Conservation (phyloP, 208 protist species). For the Leishmania arabica region DNA sequence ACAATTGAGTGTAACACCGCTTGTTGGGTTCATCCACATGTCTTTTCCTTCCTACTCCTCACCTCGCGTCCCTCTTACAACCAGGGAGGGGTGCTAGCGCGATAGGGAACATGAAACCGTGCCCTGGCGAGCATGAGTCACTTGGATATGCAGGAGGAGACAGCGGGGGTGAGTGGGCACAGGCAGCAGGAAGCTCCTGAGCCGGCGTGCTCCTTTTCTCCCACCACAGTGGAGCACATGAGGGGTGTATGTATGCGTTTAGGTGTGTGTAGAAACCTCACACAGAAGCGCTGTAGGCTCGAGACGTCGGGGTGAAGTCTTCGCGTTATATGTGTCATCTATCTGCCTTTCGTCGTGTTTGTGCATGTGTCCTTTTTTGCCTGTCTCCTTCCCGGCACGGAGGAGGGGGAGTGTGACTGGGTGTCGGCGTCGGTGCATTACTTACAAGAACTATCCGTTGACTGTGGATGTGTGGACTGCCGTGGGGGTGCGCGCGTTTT, state of each 20-base stretch:
- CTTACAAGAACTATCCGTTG: conserved; percentile 14
- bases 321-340: neutral
- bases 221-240: neutral
- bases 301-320: neutral
- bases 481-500: neutral
- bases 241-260: neutral
- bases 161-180: neutral
- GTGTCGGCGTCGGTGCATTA: conserved; percentile 10
- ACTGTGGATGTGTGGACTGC: neutral
- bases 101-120: neutral
- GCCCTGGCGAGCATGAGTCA: neutral
- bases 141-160: neutral
- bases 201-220: too few relatives aligned
- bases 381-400: neutral
- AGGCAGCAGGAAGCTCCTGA: neutral
- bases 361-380: conserved; percentile 3
- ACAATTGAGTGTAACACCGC: neutral
- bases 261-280: neutral
- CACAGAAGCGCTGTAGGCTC: neutral
- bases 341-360: neutral
- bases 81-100: neutral
- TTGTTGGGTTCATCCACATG: neutral
- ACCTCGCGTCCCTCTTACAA: neutral
- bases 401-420: neutral
- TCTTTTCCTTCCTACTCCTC: neutral